Percentiles rank a stretch among this genome's conserved stretches.
Conservation (phyloP, 2,329 filamentous ascomycete species). For the Sporothrix variecibatus region DNA sequence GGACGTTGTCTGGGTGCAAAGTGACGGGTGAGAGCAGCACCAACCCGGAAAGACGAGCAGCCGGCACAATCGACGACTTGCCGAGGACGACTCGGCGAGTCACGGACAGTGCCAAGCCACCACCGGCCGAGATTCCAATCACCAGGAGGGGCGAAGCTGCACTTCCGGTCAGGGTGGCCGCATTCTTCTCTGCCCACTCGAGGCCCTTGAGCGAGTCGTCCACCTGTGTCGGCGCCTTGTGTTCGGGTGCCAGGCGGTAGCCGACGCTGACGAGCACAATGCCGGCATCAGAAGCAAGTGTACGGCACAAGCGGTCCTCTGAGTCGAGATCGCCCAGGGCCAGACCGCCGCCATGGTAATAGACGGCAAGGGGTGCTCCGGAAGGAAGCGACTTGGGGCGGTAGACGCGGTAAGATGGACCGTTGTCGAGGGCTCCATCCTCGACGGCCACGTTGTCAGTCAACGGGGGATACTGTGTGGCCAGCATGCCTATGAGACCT, state of each 20-base stretch:
- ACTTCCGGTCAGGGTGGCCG: not conserved
- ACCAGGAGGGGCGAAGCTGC: not conserved
- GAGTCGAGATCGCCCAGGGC: not conserved
- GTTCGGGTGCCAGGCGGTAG: not conserved
- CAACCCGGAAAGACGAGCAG: not conserved
- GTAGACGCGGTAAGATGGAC: not conserved
- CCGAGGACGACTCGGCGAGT: not conserved
- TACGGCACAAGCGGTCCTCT: slow-evolving; percentile 3
- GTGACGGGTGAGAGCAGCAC: not conserved
- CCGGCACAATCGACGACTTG: not conserved
- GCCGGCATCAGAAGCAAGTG: not conserved
- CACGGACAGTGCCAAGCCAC: not conserved
- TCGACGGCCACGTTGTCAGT: not conserved
- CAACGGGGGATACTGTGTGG: not conserved
- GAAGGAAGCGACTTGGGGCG: not conserved
- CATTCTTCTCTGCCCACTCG: not conserved
- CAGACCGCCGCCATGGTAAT: not conserved
- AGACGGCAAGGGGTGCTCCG: not conserved
- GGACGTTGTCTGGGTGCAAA: not conserved
- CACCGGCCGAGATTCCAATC: slow-evolving; percentile 6
- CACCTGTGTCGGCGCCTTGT: slow-evolving; percentile 11
- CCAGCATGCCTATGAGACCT: not conserved
- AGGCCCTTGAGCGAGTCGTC: slow-evolving; percentile 1
- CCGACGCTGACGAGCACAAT: not conserved
- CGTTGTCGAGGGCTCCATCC: not conserved